Evolutionary conservation across 139 green algal genomes (phyloP), one percentile per base, ranked within the genome.

Genomic region (Picochlorum sp.): DNA sequence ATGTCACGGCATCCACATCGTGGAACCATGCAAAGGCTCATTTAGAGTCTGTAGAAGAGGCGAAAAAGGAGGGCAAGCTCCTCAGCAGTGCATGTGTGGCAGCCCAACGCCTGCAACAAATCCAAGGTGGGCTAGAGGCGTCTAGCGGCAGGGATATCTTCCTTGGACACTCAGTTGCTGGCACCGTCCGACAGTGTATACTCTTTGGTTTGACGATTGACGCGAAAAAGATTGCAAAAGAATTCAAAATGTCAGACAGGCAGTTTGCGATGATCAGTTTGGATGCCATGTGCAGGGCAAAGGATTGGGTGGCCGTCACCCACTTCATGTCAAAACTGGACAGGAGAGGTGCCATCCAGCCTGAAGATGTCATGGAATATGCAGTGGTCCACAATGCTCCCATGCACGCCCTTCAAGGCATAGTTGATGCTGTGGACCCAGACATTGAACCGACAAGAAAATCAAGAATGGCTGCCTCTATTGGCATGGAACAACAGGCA

Each of bases 171-270:
- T 62, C 45, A 1, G 65, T 73, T n/a, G 50, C 49, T 2, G 71
- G 62, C 34, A 78, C 65, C 4, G 49, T 78, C 26, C 49, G 59
- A 32, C 65, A 66, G 30, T 78, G 71, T 51, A 49, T 73, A 45
- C 11, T 52, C n/a, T 60, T 78, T 23, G 65, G 71, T 6, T 61
- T 78, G 5, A 65, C 49, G n/a, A 64, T 73, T 6, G 45, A 66
- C 5, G 71, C 71, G 3, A 4, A 34, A 16, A 61, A 62, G 28
- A 38, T 78, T 14, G 64, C 26, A 6, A 66, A 45, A 2, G 71
- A 78, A 6, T 73, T 73, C 59, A 72, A 78, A 50, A 66, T 61
- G 18, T 62, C 68, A 6, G 68, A 75, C 15, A 64, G 63, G 21
- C 68, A 75, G 49, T 49, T 58, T 9, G 11, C 41, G 38, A 44